A percentile compares a stretch with the other conserved stretches of the same genome.
phyloP scores from a whole-genome alignment of 2,329 filamentous ascomycete species.

The Venturia carpophila region DNA sequence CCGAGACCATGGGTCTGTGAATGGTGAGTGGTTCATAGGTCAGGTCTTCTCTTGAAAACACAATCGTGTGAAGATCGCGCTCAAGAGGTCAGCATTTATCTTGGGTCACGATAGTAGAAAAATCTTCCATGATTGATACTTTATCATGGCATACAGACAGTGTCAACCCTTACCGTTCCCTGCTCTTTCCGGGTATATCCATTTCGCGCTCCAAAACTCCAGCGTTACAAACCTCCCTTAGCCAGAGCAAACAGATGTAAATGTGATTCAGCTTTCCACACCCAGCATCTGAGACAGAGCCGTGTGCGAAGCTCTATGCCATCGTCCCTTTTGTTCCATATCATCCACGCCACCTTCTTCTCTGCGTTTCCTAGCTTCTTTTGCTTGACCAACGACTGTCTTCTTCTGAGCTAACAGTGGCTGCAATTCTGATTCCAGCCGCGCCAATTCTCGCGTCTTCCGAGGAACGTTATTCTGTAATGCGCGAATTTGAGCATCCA shows the following conservation, averaged over 20 bases:
- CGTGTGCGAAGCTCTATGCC: conserved; percentile 63
- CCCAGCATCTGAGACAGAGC: conserved; percentile 56
- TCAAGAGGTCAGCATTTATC: neutral
- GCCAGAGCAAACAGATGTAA: neutral
- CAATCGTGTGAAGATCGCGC: neutral
- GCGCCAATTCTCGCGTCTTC: conserved; percentile 59
- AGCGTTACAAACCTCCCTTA: neutral
- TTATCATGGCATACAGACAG: neutral
- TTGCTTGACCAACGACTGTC: conserved; percentile 58
- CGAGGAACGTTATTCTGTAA: conserved; percentile 55
- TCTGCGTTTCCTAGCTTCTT: conserved; percentile 60
- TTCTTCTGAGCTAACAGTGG: conserved; percentile 60
- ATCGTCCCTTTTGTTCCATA: conserved; percentile 65
- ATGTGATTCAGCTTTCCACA: conserved; percentile 34
- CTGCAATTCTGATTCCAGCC: conserved; percentile 58
- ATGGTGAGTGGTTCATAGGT: too few species aligned
- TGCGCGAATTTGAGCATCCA: conserved; percentile 38
- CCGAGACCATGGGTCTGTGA: too few species aligned
- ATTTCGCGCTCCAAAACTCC: neutral
- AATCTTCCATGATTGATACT: neutral
- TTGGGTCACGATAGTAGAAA: neutral
- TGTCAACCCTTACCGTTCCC: neutral
- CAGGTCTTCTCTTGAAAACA: too few species aligned
- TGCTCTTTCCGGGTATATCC: conserved; percentile 2
- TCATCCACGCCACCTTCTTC: conserved; percentile 63